Percentiles rank a stretch among this genome's conserved stretches.
Evolutionary conservation across 352 stramenopile species (phyloP).

Genomic region (Pythium scleroteichum): DNA sequence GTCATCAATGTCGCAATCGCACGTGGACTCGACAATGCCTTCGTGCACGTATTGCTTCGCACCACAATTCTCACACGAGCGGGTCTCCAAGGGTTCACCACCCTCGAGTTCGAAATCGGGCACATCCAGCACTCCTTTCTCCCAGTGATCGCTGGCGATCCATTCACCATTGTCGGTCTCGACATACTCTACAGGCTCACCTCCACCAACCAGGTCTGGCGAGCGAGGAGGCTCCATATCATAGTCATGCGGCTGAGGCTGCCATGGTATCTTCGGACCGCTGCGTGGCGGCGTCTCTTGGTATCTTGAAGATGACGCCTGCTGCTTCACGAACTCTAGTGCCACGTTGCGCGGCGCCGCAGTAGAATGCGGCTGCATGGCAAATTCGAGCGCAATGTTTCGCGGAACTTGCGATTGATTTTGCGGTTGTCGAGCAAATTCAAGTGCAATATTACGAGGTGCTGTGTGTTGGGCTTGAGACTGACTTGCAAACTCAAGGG

Average conservation of each 20-base stretch:
- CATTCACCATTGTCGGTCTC: conserved; percentile 64
- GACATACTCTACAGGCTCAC: conserved; percentile 57
- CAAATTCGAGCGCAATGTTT: conserved; percentile 22
- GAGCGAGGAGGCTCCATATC: conserved; percentile 10
- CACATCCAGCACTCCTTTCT: conserved; percentile 22
- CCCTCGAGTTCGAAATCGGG: conserved; percentile 21
- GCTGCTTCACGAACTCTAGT: conserved; percentile 15
- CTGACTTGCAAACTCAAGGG: conserved; percentile 1
- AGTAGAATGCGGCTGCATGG: conserved; percentile 2
- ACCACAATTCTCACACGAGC: conserved; percentile 44
- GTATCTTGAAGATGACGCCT: not conserved
- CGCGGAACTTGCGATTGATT: conserved; percentile 2
- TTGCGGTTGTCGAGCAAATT: conserved; percentile 1
- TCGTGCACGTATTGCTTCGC: conserved; percentile 49
- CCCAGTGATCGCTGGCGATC: conserved; percentile 43
- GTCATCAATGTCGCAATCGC: conserved; percentile 38
- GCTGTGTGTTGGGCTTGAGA: conserved; percentile 3
- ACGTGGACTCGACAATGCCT: conserved; percentile 44
- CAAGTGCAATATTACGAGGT: conserved; percentile 14
- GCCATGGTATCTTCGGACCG: conserved; percentile 6
- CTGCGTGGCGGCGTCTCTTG: not conserved
- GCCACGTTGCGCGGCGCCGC: conserved; percentile 15
- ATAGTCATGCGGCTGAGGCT: conserved; percentile 3
- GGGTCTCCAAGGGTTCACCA: conserved; percentile 25
- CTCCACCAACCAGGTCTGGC: conserved; percentile 27